Conservation (phyloP, 2,329 filamentous ascomycete species). For the Elsinoe batatas region DNA sequence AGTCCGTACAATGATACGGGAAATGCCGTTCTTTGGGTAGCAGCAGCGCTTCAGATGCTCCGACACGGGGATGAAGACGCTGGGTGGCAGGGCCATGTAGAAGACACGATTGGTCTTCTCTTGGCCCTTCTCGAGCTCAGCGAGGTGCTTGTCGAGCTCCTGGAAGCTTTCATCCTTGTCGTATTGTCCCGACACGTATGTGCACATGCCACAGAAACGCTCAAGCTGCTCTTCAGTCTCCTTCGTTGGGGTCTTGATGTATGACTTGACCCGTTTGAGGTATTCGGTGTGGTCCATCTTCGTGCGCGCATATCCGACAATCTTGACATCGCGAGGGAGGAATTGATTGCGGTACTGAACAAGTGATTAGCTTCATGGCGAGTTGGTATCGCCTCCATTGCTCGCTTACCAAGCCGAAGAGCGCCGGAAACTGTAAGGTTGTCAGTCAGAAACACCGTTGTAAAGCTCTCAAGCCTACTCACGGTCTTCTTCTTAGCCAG, state of each 20-base stretch:
- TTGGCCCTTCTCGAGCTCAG: conserved; percentile 71
- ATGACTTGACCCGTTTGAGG: conserved; percentile 86
- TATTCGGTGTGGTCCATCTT: conserved; percentile 99
- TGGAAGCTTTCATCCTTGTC: conserved; percentile 93
- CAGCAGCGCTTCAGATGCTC: conserved; percentile 96
- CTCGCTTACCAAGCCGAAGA: conserved; percentile 84
- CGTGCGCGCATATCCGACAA: conserved; percentile 96
- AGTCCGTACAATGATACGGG: conserved; percentile 78
- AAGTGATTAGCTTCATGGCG: conserved; percentile 12
- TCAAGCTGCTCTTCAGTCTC: conserved; percentile 92
- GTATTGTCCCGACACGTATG: conserved; percentile 95
- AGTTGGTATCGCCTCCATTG: conserved; percentile 18
- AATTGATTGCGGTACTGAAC: conserved; percentile 83
- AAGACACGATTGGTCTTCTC: conserved; percentile 86
- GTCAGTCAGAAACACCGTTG: conserved; percentile 17
- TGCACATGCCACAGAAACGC: conserved; percentile 78
- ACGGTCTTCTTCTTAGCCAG: conserved; percentile 99
- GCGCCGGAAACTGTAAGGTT: conserved; percentile 67
- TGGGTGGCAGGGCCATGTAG: conserved; percentile 98
- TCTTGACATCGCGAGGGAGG: conserved; percentile 88
- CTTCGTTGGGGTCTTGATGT: conserved; percentile 98
- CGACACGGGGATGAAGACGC: conserved; percentile 95
- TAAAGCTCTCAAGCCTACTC: conserved; percentile 28
- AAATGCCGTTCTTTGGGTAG: conserved; percentile 84
- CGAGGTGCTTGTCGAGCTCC: conserved; percentile 72